A percentile compares a stretch with the other conserved stretches of the same genome.
Conservation (phyloP, 345 rosid species). For the Syzygium grande region DNA sequence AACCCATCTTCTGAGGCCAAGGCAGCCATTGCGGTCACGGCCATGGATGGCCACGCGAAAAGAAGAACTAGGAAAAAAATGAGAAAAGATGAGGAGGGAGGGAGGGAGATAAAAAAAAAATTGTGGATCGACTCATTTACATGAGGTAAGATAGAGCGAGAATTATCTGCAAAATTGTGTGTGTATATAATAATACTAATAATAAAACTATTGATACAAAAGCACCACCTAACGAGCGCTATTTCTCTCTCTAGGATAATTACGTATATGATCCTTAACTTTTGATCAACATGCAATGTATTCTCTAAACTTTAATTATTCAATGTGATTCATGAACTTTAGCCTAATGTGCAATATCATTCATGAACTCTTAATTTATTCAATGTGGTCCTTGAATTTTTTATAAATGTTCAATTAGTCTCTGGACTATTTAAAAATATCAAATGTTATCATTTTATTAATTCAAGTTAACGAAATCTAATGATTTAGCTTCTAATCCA, state of each 20-base stretch:
- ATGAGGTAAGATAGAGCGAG: neutral
- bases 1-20: too few relatives aligned
- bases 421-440: too few relatives aligned
- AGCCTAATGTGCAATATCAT: accelerated
- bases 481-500: neutral
- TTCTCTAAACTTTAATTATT: neutral
- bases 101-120: neutral
- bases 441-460: neutral
- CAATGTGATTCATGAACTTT: neutral
- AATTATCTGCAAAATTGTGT: neutral
- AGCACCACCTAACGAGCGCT: neutral
- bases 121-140: neutral
- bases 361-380: neutral
- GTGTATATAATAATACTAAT: too few relatives aligned
- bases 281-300: neutral
- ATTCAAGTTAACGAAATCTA: neutral
- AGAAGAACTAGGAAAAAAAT: neutral
- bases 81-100: neutral
- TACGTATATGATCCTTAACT: neutral
- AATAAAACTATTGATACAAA: neutral
- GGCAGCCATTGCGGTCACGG: neutral
- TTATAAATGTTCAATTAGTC: neutral
- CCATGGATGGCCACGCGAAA: neutral
- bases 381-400: accelerated
- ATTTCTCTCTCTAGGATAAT: neutral